Evolutionary conservation across 805 yeast species (phyloP), one percentile per base, ranked within the genome.

Genomic region (Cyberlindnera misumaiensis): DNA sequence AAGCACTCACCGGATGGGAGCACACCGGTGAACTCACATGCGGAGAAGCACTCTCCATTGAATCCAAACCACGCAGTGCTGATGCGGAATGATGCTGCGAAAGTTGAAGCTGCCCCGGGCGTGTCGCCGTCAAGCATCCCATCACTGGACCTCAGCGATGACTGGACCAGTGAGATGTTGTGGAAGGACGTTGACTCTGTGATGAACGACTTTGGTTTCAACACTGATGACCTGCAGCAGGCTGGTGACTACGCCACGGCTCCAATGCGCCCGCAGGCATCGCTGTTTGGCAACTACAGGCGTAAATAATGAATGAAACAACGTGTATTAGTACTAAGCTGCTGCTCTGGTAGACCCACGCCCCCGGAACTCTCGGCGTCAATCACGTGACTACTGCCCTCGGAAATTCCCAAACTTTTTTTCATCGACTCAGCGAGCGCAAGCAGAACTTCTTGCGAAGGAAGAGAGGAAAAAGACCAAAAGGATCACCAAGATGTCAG

Each of bases 191-290:
- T 87, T 22, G 95, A 86, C 47, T 70, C 85, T 34, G 83, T 87
- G 41, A 85, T 87, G 95, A 85, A 83, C 54, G 95, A 86, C 54
- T 87, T 86, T 61, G 96, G 96, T 5, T 87, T 87, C 64, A 85
- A 83, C 47, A 78, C 86, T 12, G 57, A 48, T 28, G 52, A 49
- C 31, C 26, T 44, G 24, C 40, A 41, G 18, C 33, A 38, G 27
- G 28, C 32, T 4, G 9, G 12, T 2, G 32, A 30, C 9, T 32
- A 22, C 27, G 8, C 11, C 24, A 17, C 28, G 12, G 17, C 16
- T 12, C 30, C 30, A 5, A 13, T 28, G 30, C 36, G 15, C 15
- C 20, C 18, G 7, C 14, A 20, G 8, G 10, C 20, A 5, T 26
- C 36, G 13, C 30, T 26, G n/a, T 33, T 33, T 26, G 36, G 24